Percentiles rank a stretch among this genome's conserved stretches.
These are phyloP conservation scores for Ophiocytium majus DNA, from an alignment of 352 stramenopile species.

Conservation along the genomic window DNA sequence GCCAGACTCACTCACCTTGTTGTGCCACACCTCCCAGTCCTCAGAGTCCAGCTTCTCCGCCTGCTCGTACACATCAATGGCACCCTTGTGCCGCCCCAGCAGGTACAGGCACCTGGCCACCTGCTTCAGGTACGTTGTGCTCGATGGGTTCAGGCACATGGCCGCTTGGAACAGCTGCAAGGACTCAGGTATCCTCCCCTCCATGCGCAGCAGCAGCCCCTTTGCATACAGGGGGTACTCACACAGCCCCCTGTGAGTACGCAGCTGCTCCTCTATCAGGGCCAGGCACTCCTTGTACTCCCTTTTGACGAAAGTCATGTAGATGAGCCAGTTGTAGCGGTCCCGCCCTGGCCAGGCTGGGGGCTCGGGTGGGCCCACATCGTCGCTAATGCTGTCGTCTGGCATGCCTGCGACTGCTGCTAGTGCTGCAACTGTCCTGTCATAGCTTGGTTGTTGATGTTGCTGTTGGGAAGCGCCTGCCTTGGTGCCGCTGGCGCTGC, in stretches of 20 bases:
- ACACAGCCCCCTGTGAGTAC: constrained; percentile 73
- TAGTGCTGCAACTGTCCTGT: too few relatives aligned
- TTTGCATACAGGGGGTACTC: constrained; percentile 89
- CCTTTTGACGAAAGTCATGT: constrained; percentile 31
- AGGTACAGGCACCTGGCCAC: constrained; percentile 63
- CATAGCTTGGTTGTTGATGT: too few relatives aligned
- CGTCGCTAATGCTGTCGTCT: too few relatives aligned
- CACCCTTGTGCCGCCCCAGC: constrained; percentile 79
- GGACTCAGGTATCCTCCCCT: constrained; percentile 79
- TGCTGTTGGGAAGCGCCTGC: too few relatives aligned
- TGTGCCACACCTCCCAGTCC: constrained; percentile 88
- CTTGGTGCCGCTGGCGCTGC: too few relatives aligned
- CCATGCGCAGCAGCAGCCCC: constrained; percentile 76
- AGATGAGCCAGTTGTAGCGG: constrained; percentile 48
- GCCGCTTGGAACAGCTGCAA: constrained; percentile 84
- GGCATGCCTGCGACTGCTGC: too few relatives aligned
- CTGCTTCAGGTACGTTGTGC: constrained; percentile 85
- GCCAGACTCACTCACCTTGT: constrained; percentile 67
- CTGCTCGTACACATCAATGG: constrained; percentile 84
- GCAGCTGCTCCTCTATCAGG: constrained; percentile 80
- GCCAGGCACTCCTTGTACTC: constrained; percentile 72
- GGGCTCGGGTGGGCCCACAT: too few relatives aligned
- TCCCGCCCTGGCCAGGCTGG: constrained; percentile 12
- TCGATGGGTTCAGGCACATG: constrained; percentile 81
- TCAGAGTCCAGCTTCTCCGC: constrained; percentile 71